Evolutionary conservation across 345 rosid genomes (phyloP).

Genomic region (Angophora floribunda): DNA sequence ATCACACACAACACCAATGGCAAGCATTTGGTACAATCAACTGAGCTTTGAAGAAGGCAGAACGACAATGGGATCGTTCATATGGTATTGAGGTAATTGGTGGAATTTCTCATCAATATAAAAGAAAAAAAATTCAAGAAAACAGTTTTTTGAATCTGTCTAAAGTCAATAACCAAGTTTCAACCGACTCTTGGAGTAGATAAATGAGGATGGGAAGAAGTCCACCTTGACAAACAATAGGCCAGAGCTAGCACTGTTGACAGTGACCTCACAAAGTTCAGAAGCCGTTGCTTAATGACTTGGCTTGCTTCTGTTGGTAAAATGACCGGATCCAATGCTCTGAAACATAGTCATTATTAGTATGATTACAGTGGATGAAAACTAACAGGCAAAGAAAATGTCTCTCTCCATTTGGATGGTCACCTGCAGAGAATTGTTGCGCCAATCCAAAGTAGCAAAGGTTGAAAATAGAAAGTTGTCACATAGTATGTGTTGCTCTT

Average conservation of each 20-base stretch:
- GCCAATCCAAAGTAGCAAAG: conserved; percentile 77
- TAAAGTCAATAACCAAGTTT: neutral
- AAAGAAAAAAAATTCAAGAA: neutral
- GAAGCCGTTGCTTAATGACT: conserved; percentile 73
- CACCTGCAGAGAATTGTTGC: conserved; percentile 82
- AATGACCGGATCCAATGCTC: conserved; percentile 68
- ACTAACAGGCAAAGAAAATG: neutral
- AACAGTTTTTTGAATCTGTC: neutral
- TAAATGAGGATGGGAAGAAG: neutral
- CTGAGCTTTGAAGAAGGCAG: neutral
- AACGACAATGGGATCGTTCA: neutral
- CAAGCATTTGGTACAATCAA: neutral
- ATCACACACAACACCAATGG: neutral
- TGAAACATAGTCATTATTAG: conserved; percentile 16
- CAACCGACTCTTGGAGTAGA: neutral
- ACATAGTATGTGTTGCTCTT: conserved; percentile 46
- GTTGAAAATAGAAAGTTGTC: conserved; percentile 64
- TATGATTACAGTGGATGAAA: neutral
- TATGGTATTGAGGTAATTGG: neutral
- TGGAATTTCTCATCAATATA: neutral
- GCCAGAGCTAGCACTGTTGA: conserved; percentile 81
- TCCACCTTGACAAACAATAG: conserved; percentile 79
- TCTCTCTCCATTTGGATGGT: neutral
- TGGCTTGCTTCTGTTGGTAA: conserved; percentile 71
- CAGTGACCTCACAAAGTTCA: conserved; percentile 57